A percentile compares a stretch with the other conserved stretches of the same genome.
Conservation (phyloP, 441 rosid species). For the Isatis lusitanica region DNA sequence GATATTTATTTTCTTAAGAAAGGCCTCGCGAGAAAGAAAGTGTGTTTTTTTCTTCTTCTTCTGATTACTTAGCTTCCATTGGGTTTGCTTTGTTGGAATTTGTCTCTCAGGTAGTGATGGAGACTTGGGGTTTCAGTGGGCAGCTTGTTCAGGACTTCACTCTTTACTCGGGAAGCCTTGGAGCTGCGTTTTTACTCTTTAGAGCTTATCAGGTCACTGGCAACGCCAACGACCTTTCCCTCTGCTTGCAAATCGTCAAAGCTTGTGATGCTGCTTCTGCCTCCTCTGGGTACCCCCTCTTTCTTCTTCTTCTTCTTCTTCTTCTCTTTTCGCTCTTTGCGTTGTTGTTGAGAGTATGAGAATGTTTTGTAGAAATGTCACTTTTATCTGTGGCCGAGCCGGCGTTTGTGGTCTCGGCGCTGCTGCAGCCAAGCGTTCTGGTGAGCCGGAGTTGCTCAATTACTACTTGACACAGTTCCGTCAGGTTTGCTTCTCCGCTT, state of each 20-base stretch:
- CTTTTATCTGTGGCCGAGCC: conserved; percentile 62
- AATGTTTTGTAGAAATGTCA: conserved; percentile 38
- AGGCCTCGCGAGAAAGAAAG: neutral
- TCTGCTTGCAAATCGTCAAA: conserved; percentile 49
- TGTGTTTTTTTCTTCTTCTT: neutral
- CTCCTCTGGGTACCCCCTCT: conserved; percentile 37
- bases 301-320: neutral
- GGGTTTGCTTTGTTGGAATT: neutral
- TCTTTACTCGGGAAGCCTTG: conserved; percentile 53
- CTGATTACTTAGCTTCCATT: neutral
- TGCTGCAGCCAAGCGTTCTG: conserved; percentile 49
- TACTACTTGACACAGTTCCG: conserved; percentile 47
- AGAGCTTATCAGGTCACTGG: conserved; percentile 45
- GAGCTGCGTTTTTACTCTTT: conserved; percentile 54
- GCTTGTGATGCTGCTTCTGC: conserved; percentile 52
- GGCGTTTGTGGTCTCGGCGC: conserved; percentile 62
- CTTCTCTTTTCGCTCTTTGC: neutral
- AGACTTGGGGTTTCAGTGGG: conserved; percentile 51
- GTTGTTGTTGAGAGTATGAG: neutral
- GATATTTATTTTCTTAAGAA: too few relatives aligned
- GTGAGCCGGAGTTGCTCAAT: conserved; percentile 36
- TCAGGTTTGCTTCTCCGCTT: conserved; percentile 35
- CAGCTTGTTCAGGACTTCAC: conserved; percentile 49
- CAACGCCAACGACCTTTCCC: conserved; percentile 47
- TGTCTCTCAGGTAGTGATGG: conserved; percentile 44